Evolutionary conservation across 805 yeast genomes (phyloP).

Genomic region (Zygoascus tannicola): DNA sequence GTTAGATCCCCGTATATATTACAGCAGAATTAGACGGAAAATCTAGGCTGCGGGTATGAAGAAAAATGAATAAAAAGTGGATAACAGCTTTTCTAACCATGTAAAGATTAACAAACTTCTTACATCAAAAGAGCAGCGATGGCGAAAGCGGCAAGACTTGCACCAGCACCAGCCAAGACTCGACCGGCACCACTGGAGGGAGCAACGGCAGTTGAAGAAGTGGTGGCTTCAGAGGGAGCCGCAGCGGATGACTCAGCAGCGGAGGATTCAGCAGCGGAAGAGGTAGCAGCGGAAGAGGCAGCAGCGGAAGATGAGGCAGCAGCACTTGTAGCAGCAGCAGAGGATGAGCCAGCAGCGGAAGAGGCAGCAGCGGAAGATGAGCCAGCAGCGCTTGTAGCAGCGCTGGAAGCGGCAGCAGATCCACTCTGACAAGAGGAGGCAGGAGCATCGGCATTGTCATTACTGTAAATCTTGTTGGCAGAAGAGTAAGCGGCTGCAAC

Average conservation of each 20-base stretch:
- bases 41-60: no score
- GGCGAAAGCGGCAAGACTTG: slow-evolving; percentile 9
- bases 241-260: slow-evolving; percentile 5
- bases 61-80: no score
- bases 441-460: slow-evolving; percentile 2
- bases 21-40: neutral
- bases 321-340: neutral
- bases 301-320: slow-evolving; percentile 2
- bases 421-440: slow-evolving; percentile 5
- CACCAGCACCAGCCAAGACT: slow-evolving; percentile 2
- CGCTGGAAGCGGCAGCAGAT: slow-evolving; percentile 7
- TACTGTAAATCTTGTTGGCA: slow-evolving; percentile 9
- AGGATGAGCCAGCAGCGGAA: neutral
- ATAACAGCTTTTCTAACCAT: no score
- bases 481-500: slow-evolving; percentile 8
- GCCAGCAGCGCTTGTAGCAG: neutral
- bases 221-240: neutral
- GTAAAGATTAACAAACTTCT: no score
- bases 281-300: slow-evolving; percentile 3
- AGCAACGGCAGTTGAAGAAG: neutral
- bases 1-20: neutral
- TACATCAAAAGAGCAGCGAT: slow-evolving; percentile 13
- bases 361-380: neutral
- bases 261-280: slow-evolving; percentile 2
- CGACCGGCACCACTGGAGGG: slow-evolving; percentile 3